phyloP scores from a whole-genome alignment of 2,329 filamentous ascomycete species.

The Chrysosporium keratinophilum region DNA sequence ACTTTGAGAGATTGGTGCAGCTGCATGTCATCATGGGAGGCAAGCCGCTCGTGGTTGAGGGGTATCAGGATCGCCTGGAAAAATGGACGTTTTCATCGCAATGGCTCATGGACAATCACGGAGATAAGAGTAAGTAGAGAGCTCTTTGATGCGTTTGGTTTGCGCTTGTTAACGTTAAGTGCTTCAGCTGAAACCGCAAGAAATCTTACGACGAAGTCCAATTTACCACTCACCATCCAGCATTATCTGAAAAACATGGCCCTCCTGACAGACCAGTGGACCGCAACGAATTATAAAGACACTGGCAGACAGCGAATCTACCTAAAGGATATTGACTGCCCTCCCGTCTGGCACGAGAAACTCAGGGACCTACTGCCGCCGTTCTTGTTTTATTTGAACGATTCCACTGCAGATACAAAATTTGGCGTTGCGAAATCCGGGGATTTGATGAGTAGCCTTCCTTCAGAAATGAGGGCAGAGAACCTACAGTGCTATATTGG shows the following conservation, averaged over 20 bases:
- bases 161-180: neutral
- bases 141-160: neutral
- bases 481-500: constrained; percentile 98
- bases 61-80: constrained; percentile 68
- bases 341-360: constrained; percentile 71
- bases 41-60: constrained; percentile 81
- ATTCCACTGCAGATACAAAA: constrained; percentile 53
- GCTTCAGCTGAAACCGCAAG: constrained; percentile 69
- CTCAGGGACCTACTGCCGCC: constrained; percentile 68
- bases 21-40: constrained; percentile 76
- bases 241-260: constrained; percentile 87
- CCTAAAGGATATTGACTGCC: constrained; percentile 94
- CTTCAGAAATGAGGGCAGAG: constrained; percentile 75
- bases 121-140: constrained; percentile 55
- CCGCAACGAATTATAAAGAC: constrained; percentile 62
- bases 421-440: constrained; percentile 55
- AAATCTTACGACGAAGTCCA: constrained; percentile 61
- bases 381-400: constrained; percentile 81
- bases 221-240: constrained; percentile 74
- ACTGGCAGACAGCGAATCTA: constrained; percentile 78
- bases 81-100: constrained; percentile 64
- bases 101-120: constrained; percentile 71
- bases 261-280: constrained; percentile 74
- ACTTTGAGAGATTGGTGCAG: constrained; percentile 75
- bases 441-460: constrained; percentile 89